These are phyloP conservation scores for Talaromyces trachyspermus DNA, from an alignment of 495 filamentous ascomycete species.

Conservation along the genomic window DNA sequence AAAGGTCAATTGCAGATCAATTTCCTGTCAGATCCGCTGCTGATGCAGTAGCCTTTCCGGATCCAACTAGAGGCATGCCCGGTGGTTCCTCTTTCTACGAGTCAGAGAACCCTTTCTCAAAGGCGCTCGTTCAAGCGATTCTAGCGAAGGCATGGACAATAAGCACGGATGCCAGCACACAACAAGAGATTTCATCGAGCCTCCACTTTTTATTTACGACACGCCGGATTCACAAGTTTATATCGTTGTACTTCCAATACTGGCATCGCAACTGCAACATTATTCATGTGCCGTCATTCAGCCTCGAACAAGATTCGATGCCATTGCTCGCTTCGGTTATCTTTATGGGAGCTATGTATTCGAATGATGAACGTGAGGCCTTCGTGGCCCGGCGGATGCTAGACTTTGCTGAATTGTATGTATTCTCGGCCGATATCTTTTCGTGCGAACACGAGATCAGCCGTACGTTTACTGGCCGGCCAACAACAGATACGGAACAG, in stretches of 20 bases:
- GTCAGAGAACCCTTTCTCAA: slow-evolving; percentile 29
- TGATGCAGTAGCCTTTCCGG: slow-evolving; percentile 17
- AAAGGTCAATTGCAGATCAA: slow-evolving; percentile 18
- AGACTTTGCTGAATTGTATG: slow-evolving; percentile 40
- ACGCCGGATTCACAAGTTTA: slow-evolving; percentile 33
- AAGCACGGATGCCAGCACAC: slow-evolving; percentile 28
- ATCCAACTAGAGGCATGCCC: slow-evolving; percentile 14
- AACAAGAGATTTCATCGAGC: slow-evolving; percentile 32
- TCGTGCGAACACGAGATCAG: slow-evolving; percentile 36
- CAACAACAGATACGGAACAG: slow-evolving; percentile 15
- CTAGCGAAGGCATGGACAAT: slow-evolving; percentile 29
- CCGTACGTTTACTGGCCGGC: slow-evolving; percentile 18
- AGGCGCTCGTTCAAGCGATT: slow-evolving; percentile 32
- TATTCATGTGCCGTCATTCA: slow-evolving; percentile 33
- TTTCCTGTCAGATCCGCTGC: slow-evolving; percentile 12
- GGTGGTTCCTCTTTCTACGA: slow-evolving; percentile 20
- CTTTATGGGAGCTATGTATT: slow-evolving; percentile 45
- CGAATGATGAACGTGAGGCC: slow-evolving; percentile 29
- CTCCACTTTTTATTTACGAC: slow-evolving; percentile 36
- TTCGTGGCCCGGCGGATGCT: slow-evolving; percentile 32
- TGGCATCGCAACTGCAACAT: slow-evolving; percentile 42
- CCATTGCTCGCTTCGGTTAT: slow-evolving; percentile 32
- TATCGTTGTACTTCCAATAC: slow-evolving; percentile 35
- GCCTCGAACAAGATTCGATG: slow-evolving; percentile 27
- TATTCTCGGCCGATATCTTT: slow-evolving; percentile 36